These are phyloP conservation scores for Entomortierella beljakovae DNA, from an alignment of 192 early-diverging fungal genomes.

Conservation along the genomic window DNA sequence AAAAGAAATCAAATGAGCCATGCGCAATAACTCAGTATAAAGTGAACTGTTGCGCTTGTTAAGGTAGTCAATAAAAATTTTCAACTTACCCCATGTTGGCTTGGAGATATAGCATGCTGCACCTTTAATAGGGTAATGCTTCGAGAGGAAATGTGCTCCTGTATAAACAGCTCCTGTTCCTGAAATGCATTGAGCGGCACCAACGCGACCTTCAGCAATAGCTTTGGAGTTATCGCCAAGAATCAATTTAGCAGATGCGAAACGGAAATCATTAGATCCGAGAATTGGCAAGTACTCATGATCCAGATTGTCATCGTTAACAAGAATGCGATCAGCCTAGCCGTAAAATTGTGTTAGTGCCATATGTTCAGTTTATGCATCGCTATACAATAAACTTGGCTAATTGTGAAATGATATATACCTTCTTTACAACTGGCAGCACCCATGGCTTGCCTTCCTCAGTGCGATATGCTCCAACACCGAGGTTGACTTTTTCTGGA, in stretches of 20 bases:
- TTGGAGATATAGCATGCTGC: slow-evolving; percentile 88
- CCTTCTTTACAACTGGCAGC: slow-evolving; percentile 93
- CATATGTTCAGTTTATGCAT: neutral
- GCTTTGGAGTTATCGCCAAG: slow-evolving; percentile 83
- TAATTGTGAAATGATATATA: too few species aligned
- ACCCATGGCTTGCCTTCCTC: slow-evolving; percentile 95
- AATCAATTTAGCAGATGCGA: slow-evolving; percentile 83
- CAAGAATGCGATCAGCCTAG: slow-evolving; percentile 80
- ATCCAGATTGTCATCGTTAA: slow-evolving; percentile 75
- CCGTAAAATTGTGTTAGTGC: neutral
- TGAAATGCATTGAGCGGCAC: slow-evolving; percentile 90
- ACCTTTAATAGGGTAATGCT: slow-evolving; percentile 69
- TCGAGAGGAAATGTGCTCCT: slow-evolving; percentile 85
- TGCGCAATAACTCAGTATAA: neutral
- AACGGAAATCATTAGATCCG: slow-evolving; percentile 81
- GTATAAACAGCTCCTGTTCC: slow-evolving; percentile 94
- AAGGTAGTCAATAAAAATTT: neutral
- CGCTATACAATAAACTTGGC: too few species aligned
- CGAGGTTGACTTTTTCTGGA: slow-evolving; percentile 89
- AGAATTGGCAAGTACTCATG: slow-evolving; percentile 96
- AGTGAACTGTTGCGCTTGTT: neutral
- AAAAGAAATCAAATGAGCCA: neutral
- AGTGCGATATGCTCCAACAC: slow-evolving; percentile 96
- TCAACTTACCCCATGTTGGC: slow-evolving; percentile 91
- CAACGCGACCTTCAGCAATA: slow-evolving; percentile 74